Conservation (phyloP, 2,329 filamentous ascomycete genomes). For the Xylariales sp. region DNA sequence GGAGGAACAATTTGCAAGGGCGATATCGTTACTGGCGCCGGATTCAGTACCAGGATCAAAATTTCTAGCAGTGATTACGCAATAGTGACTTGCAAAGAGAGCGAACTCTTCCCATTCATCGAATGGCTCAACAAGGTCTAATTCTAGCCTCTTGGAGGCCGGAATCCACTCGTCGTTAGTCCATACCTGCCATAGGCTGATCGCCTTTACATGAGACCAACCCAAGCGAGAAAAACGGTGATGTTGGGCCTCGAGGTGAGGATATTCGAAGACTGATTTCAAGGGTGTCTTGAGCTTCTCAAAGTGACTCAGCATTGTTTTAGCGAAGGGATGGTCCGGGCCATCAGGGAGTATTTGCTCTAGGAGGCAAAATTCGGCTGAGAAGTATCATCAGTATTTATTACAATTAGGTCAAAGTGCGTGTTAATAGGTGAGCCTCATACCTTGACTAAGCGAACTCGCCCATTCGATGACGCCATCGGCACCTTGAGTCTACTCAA, state of each 20-base stretch:
- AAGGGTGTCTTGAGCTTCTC: constrained; percentile 82
- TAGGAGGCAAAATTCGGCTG: constrained; percentile 84
- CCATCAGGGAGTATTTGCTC: constrained; percentile 89
- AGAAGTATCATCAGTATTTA: constrained; percentile 30
- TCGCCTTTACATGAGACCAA: constrained; percentile 71
- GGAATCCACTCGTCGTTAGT: constrained; percentile 74
- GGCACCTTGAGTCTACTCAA: constrained; percentile 64
- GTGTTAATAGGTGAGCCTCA: constrained; percentile 6
- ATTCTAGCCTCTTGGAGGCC: constrained; percentile 64
- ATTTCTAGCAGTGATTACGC: constrained; percentile 75
- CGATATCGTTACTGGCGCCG: neutral
- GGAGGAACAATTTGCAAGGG: constrained; percentile 13
- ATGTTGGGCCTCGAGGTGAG: constrained; percentile 72
- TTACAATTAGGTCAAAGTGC: neutral
- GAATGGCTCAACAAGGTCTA: constrained; percentile 83
- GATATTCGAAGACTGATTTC: constrained; percentile 78
- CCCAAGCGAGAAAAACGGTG: constrained; percentile 75
- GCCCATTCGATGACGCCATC: constrained; percentile 84
- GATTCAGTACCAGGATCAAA: constrained; percentile 15
- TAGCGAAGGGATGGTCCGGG: constrained; percentile 81
- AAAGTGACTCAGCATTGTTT: constrained; percentile 87
- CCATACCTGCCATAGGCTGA: constrained; percentile 88
- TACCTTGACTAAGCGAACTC: constrained; percentile 75
- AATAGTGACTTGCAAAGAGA: constrained; percentile 86
- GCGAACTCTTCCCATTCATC: constrained; percentile 98